These are phyloP conservation scores for Pleodorina starrii DNA, from an alignment of 139 green algal species.

Conservation along the genomic window DNA sequence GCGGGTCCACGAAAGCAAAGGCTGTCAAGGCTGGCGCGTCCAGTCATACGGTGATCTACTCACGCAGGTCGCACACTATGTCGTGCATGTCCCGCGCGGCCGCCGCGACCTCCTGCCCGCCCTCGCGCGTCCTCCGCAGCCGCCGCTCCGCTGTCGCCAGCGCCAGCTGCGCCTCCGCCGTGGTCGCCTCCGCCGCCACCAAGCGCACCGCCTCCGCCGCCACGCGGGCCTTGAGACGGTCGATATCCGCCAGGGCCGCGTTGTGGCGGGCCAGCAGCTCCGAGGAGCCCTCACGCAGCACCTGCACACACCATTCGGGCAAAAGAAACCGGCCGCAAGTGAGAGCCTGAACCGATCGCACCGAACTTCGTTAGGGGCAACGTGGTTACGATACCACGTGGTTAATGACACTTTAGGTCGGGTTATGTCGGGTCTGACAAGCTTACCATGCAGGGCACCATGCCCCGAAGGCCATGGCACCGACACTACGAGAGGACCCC, in stretches of 20 bases:
- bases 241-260: slow-evolving; percentile 12
- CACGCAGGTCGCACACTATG: slow-evolving; percentile 41
- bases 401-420: no score
- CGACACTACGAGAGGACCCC: no score
- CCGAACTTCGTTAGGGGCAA: no score
- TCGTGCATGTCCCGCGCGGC: slow-evolving; percentile 46
- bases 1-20: no score
- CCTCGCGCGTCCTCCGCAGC: slow-evolving; percentile 41
- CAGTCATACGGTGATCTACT: slow-evolving; percentile 23
- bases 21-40: no score
- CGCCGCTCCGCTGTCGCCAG: slow-evolving; percentile 47
- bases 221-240: slow-evolving; percentile 27
- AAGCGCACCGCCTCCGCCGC: slow-evolving; percentile 26
- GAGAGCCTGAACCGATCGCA: no score
- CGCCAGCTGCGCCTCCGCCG: slow-evolving; percentile 26
- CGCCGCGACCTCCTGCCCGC: slow-evolving; percentile 45
- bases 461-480: no score
- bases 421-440: no score
- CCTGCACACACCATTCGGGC: no score
- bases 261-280: slow-evolving; percentile 37
- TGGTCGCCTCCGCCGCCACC: slow-evolving; percentile 10
- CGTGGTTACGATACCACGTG: no score
- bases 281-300: slow-evolving; percentile 3
- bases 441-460: no score
- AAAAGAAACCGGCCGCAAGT: no score